phyloP scores from a whole-genome alignment of 176 grass and related monocot species.

The Elymus sibiricus region DNA sequence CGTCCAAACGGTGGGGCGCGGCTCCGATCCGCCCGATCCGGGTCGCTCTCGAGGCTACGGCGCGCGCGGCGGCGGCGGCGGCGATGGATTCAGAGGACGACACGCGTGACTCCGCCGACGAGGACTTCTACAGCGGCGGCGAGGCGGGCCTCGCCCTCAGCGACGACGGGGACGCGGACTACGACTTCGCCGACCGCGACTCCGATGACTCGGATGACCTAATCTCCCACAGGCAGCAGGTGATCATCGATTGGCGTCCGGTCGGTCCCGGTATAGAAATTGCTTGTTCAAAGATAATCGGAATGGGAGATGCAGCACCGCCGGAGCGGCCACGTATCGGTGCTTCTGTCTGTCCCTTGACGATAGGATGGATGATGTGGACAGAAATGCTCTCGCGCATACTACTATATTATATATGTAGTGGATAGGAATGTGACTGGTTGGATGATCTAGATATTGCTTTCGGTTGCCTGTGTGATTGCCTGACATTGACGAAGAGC shows the following conservation, averaged over 20 bases:
- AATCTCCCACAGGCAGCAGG: conserved; percentile 56
- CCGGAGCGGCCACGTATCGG: background rate
- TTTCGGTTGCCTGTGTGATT: background rate
- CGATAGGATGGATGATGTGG: background rate
- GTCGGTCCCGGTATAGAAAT: background rate
- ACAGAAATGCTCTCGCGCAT: background rate
- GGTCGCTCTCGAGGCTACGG: conserved; percentile 12
- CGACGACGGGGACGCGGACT: conserved; percentile 61
- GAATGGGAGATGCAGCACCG: background rate
- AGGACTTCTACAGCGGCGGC: conserved; percentile 70
- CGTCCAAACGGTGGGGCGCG: conserved; percentile 6
- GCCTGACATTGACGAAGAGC: background rate
- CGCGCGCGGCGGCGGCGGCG: background rate
- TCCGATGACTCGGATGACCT: conserved; percentile 54
- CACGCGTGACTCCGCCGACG: conserved; percentile 47
- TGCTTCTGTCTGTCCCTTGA: background rate
- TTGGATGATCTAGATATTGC: conserved; percentile 7
- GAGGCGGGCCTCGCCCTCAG: conserved; percentile 44
- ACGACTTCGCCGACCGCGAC: conserved; percentile 62
- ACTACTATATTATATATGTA: background rate
- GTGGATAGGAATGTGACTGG: background rate
- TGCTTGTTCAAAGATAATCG: background rate
- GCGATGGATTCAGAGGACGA: conserved; percentile 72
- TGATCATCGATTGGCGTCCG: conserved; percentile 10
- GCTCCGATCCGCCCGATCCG: conserved; percentile 39